Conservation (phyloP, 768 basidiomycete genomes). For the Phylloporus sp. region DNA sequence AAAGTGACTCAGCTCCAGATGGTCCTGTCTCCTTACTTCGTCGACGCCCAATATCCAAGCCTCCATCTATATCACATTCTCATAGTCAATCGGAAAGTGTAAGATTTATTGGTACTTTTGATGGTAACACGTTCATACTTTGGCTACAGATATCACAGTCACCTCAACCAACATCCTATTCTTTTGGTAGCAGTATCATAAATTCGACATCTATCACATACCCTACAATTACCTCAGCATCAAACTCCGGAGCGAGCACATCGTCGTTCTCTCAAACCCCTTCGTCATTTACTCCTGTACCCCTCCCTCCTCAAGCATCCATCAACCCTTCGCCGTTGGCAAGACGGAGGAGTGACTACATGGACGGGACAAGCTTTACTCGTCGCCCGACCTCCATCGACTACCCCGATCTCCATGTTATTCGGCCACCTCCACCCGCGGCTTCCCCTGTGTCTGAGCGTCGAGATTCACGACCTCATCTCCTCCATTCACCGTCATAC, state of each 20-base stretch:
- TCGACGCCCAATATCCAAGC: constrained; percentile 41
- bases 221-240: constrained; percentile 42
- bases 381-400: constrained; percentile 56
- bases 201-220: constrained; percentile 48
- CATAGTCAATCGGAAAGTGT: constrained; percentile 52
- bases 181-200: constrained; percentile 37
- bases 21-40: constrained; percentile 24
- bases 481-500: constrained; percentile 37
- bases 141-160: constrained; percentile 34
- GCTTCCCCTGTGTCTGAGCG: constrained; percentile 68
- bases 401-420: constrained; percentile 72
- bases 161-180: constrained; percentile 31
- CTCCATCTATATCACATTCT: constrained; percentile 42
- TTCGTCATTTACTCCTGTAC: constrained; percentile 36
- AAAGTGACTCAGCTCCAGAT: constrained; percentile 12
- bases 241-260: constrained; percentile 34
- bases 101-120: constrained; percentile 14
- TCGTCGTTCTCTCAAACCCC: constrained; percentile 41
- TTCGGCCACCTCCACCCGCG: constrained; percentile 77
- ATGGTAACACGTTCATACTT: constrained; percentile 12
- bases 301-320: constrained; percentile 81
- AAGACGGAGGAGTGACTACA: constrained; percentile 69
- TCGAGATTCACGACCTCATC: constrained; percentile 68
- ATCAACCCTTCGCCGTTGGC: constrained; percentile 75
- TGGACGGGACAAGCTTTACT: constrained; percentile 63